These are phyloP conservation scores for Holtermanniella nyarrowii DNA, from an alignment of 768 basidiomycete genomes.

Conservation along the genomic window DNA sequence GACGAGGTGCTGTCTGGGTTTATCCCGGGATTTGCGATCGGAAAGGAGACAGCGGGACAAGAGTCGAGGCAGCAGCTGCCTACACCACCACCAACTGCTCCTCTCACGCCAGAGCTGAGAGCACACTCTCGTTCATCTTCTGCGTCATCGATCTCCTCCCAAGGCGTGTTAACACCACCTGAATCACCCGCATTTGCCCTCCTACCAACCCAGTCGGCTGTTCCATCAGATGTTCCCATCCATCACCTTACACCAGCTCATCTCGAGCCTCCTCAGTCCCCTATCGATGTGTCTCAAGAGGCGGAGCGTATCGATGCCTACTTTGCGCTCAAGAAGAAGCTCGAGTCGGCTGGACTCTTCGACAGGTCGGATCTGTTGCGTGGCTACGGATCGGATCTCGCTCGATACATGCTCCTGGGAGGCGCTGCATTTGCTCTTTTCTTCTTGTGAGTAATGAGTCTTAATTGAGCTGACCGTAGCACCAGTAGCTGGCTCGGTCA, in stretches of 20 bases:
- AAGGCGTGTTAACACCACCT: background rate
- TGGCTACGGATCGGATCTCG: conserved; percentile 80
- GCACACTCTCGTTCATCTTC: background rate
- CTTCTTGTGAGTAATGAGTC: conserved; percentile 15
- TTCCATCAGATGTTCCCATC: background rate
- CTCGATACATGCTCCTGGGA: conserved; percentile 64
- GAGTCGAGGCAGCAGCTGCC: conserved; percentile 47
- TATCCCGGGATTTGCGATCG: no score
- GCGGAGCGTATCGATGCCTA: conserved; percentile 50
- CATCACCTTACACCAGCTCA: conserved; percentile 15
- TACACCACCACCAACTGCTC: conserved; percentile 45
- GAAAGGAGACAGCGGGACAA: background rate
- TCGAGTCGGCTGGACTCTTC: conserved; percentile 74
- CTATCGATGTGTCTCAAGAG: conserved; percentile 22
- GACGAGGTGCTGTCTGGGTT: background rate
- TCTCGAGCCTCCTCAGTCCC: conserved; percentile 30
- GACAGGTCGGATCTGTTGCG: conserved; percentile 54
- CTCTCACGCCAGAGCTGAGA: background rate
- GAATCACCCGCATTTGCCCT: background rate
- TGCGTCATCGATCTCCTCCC: background rate
- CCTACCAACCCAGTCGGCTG: background rate
- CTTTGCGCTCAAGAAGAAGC: conserved; percentile 61
- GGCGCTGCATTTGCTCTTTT: conserved; percentile 22
- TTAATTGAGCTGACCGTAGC: conserved; percentile 5
- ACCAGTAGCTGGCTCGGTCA: conserved; percentile 26